These are phyloP conservation scores for Acacia acuminata DNA, from an alignment of 306 rosid genomes.

Conservation along the genomic window DNA sequence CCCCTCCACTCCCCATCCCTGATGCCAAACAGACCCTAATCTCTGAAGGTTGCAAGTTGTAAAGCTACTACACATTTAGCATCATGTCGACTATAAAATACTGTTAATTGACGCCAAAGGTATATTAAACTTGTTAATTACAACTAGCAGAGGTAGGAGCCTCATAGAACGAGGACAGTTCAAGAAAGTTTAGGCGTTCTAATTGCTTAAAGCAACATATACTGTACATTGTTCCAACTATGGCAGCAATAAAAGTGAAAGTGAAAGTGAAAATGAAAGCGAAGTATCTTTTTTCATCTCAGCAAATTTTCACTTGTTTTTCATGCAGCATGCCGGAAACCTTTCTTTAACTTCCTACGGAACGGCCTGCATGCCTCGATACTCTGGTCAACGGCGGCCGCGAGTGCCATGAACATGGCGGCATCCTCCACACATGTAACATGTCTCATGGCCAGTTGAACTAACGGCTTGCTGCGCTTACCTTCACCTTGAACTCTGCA, in stretches of 20 bases:
- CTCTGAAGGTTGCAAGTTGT: neutral
- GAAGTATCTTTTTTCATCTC: slow-evolving; percentile 19
- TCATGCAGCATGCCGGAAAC: slow-evolving; percentile 54
- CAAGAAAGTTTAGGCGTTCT: slow-evolving; percentile 3
- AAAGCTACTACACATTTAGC: neutral
- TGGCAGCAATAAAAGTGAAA: slow-evolving; percentile 36
- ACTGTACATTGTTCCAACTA: slow-evolving; percentile 57
- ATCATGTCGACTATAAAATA: neutral
- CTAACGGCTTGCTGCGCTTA: slow-evolving; percentile 70
- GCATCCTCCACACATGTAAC: slow-evolving; percentile 91
- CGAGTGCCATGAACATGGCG: slow-evolving; percentile 95
- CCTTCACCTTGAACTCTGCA: slow-evolving; percentile 95
- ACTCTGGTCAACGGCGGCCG: slow-evolving; percentile 86
- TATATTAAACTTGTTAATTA: neutral
- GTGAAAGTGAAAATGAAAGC: neutral
- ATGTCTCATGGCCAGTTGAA: slow-evolving; percentile 85
- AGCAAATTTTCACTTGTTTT: slow-evolving; percentile 22
- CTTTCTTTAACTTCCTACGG: slow-evolving; percentile 64
- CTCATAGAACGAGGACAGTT: slow-evolving; percentile 4
- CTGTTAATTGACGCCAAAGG: neutral
- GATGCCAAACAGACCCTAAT: neutral
- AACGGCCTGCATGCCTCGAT: slow-evolving; percentile 85
- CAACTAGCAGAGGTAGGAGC: neutral
- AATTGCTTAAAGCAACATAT: slow-evolving; percentile 36
- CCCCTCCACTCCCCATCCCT: too few species aligned